phyloP scores from a whole-genome alignment of 345 rosid genomes.

The Stellera chamaejasme region DNA sequence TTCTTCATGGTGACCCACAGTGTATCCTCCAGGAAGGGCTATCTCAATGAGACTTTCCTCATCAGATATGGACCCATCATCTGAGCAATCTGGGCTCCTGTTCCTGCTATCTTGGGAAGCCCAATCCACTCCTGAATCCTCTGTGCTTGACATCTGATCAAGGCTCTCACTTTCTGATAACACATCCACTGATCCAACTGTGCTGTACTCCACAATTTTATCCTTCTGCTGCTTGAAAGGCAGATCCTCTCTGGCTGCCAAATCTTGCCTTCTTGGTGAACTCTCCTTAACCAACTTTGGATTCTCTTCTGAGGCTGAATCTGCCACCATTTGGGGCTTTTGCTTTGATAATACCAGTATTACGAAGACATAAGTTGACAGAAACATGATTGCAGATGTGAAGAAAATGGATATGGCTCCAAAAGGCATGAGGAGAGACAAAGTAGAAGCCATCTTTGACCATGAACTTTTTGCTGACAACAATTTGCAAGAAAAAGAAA shows the following conservation, averaged over 20 bases:
- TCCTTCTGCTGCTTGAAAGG: slow-evolving; percentile 3
- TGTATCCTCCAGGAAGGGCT: slow-evolving; percentile 59
- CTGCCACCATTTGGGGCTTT: slow-evolving; percentile 4
- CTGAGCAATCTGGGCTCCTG: slow-evolving; percentile 30
- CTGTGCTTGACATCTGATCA: slow-evolving; percentile 27
- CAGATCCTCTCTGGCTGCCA: slow-evolving; percentile 7
- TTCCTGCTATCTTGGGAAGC: slow-evolving; percentile 20
- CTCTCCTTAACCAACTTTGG: slow-evolving; percentile 11
- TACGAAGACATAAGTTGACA: slow-evolving; percentile 21
- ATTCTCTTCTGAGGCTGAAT: slow-evolving; percentile 17
- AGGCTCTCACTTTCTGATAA: slow-evolving; percentile 27
- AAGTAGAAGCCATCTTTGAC: slow-evolving; percentile 18
- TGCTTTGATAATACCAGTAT: slow-evolving; percentile 11
- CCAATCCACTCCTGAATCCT: slow-evolving; percentile 39
- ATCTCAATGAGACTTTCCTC: slow-evolving; percentile 76
- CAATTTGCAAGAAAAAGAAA: slow-evolving; percentile 18
- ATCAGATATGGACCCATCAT: slow-evolving; percentile 49
- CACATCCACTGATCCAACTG: slow-evolving; percentile 9
- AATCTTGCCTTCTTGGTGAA: slow-evolving; percentile 3
- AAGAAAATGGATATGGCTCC: slow-evolving; percentile 25
- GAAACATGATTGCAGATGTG: slow-evolving; percentile 25
- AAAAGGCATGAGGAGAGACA: slow-evolving; percentile 22
- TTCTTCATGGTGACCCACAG: slow-evolving; percentile 22
- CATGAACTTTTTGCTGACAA: slow-evolving; percentile 16
- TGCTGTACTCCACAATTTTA: slow-evolving; percentile 6